Percentiles rank a stretch among this genome's conserved stretches.
phyloP scores from a whole-genome alignment of 2,329 filamentous ascomycete genomes.

The Penicillium glabrum region DNA sequence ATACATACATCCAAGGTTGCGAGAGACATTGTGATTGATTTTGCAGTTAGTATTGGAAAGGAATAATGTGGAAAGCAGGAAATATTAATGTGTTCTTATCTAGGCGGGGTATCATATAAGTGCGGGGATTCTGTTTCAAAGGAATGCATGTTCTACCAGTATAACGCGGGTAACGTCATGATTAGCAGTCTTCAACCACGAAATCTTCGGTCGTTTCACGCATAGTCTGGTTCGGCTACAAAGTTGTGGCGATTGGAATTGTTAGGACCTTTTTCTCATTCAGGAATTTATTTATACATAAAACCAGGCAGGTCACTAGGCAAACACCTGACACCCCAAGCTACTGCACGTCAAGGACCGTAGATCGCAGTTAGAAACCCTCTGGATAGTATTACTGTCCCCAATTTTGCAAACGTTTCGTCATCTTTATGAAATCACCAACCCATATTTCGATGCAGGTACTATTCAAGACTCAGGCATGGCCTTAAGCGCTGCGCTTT shows the following conservation, averaged over 20 bases:
- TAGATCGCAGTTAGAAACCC: too few species aligned
- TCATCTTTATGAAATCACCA: too few species aligned
- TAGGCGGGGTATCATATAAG: not conserved
- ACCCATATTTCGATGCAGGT: too few species aligned
- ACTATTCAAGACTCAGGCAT: not conserved
- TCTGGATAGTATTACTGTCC: too few species aligned
- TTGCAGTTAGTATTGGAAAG: not conserved
- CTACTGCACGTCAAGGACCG: too few species aligned
- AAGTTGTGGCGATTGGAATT: too few species aligned
- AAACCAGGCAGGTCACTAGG: too few species aligned
- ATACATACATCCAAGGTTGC: constrained; percentile 44
- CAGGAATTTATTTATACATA: too few species aligned
- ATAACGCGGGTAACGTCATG: not conserved
- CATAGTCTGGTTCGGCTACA: too few species aligned
- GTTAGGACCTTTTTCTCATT: too few species aligned
- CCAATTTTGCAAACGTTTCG: too few species aligned
- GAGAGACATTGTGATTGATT: constrained; percentile 19
- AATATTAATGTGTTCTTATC: not conserved
- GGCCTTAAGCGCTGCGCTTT: not conserved
- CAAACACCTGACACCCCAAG: too few species aligned
- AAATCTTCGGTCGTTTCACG: not conserved
- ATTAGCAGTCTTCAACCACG: not conserved
- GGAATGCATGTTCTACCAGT: not conserved
- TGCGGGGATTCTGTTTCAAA: not conserved
- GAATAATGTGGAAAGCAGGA: not conserved